These are phyloP conservation scores for Iris macrosiphon DNA, from an alignment of 106 monocot genomes.

Conservation along the genomic window DNA sequence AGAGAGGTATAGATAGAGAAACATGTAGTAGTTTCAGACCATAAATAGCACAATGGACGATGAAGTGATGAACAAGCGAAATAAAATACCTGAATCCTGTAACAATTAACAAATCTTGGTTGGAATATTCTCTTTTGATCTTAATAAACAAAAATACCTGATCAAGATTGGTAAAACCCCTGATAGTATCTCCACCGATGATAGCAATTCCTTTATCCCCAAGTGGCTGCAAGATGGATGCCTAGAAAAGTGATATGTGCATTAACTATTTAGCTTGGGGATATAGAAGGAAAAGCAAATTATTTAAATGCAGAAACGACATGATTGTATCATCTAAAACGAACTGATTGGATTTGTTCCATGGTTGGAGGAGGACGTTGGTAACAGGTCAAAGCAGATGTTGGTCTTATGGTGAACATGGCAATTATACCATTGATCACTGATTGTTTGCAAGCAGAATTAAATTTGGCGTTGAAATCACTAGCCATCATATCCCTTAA, in stretches of 20 bases:
- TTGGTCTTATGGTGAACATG: too few relatives aligned
- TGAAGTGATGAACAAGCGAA: not conserved
- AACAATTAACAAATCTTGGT: not conserved
- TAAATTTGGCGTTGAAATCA: too few relatives aligned
- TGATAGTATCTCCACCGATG: slow-evolving; percentile 70
- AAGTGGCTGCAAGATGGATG: slow-evolving; percentile 80
- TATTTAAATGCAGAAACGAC: too few relatives aligned
- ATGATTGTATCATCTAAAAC: too few relatives aligned
- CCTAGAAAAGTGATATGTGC: slow-evolving; percentile 21
- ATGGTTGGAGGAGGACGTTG: too few relatives aligned
- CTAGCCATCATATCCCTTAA: too few relatives aligned
- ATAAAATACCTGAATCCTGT: not conserved
- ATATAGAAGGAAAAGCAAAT: not conserved
- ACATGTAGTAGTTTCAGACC: not conserved
- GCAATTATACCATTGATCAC: too few relatives aligned
- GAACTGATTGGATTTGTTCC: too few relatives aligned
- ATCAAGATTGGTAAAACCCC: slow-evolving; percentile 79
- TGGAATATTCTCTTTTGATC: not conserved
- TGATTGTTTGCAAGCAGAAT: too few relatives aligned
- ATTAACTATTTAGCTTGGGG: slow-evolving; percentile 1
- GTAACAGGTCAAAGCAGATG: too few relatives aligned
- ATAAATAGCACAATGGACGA: not conserved
- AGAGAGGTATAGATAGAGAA: not conserved
- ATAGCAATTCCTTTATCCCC: slow-evolving; percentile 70
- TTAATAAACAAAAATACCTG: slow-evolving; percentile 37